Conservation (phyloP, 1,139 yeast species). For the Diutina scorzettiae region DNA sequence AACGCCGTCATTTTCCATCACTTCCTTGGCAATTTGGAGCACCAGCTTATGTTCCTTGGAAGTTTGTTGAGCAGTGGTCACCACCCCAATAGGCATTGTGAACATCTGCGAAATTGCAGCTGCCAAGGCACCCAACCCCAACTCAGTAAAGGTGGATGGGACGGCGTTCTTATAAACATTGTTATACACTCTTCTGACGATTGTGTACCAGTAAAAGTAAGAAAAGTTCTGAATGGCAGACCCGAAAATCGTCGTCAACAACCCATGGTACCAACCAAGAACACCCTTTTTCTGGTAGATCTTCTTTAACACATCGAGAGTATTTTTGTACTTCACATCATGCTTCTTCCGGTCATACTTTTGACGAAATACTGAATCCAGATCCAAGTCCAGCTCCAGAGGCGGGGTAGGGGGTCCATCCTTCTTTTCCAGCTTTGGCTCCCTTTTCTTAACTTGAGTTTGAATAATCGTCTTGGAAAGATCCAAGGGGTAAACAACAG, state of each 20-base stretch:
- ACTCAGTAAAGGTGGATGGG: constrained; percentile 53
- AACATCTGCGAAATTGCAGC: constrained; percentile 78
- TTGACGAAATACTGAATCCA: constrained; percentile 18
- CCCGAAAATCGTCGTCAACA: constrained; percentile 58
- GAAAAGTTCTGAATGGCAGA: constrained; percentile 74
- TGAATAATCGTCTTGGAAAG: constrained; percentile 64
- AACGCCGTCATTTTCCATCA: constrained; percentile 55
- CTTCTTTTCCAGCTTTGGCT: constrained; percentile 6
- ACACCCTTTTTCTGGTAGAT: constrained; percentile 51
- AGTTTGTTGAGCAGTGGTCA: constrained; percentile 79
- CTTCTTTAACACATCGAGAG: constrained; percentile 50
- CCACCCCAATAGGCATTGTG: constrained; percentile 74
- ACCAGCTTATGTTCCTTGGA: constrained; percentile 32
- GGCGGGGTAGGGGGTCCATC: constrained; percentile 6
- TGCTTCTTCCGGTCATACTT: constrained; percentile 11
- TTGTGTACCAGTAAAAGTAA: constrained; percentile 79
- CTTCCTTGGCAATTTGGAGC: constrained; percentile 37
- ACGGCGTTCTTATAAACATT: constrained; percentile 27
- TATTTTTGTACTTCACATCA: constrained; percentile 38
- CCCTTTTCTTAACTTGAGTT: constrained; percentile 34
- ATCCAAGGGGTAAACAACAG: constrained; percentile 69
- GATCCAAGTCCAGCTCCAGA: constrained; percentile 13
- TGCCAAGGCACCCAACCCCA: constrained; percentile 71
- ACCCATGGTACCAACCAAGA: constrained; percentile 66
- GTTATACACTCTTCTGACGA: constrained; percentile 51